These are phyloP conservation scores for Trichosporon coremiiforme DNA, from an alignment of 1,284 basidiomycete species.

Conservation along the genomic window DNA sequence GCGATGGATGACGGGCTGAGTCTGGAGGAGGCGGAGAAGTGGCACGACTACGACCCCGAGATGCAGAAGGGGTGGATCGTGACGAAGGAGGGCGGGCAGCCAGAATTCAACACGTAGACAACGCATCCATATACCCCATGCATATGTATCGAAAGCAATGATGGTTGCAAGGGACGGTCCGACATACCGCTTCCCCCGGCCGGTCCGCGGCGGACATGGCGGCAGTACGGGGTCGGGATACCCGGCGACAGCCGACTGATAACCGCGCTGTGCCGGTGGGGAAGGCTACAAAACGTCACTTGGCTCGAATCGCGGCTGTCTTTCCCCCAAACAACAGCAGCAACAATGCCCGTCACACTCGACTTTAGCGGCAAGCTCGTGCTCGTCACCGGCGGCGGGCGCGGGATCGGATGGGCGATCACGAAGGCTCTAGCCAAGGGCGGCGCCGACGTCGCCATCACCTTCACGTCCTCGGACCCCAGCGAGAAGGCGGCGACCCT, in stretches of 20 bases:
- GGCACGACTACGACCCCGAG: conserved; percentile 24
- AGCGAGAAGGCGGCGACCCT: conserved; percentile 23
- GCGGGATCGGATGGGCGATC: conserved; percentile 43
- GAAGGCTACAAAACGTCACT: neutral
- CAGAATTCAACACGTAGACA: neutral
- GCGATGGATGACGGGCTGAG: conserved; percentile 21
- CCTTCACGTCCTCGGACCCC: conserved; percentile 50
- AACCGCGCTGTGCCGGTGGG: conserved; percentile 2
- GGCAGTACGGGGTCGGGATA: neutral
- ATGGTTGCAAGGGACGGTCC: neutral
- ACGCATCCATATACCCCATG: neutral
- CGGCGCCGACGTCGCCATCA: conserved; percentile 50
- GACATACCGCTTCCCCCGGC: neutral
- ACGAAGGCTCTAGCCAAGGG: conserved; percentile 42
- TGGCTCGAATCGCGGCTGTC: neutral
- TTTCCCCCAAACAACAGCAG: neutral
- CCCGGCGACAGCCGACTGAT: conserved; percentile 7
- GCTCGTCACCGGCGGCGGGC: conserved; percentile 43
- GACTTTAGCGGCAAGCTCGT: conserved; percentile 44
- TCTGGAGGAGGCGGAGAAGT: neutral
- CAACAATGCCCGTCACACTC: conserved; percentile 29
- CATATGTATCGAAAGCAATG: neutral
- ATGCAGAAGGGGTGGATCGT: conserved; percentile 18
- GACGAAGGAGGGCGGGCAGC: neutral
- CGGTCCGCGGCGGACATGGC: neutral